Conservation (phyloP, 140 eudicot genomes). For the Flaveria floridana region DNA sequence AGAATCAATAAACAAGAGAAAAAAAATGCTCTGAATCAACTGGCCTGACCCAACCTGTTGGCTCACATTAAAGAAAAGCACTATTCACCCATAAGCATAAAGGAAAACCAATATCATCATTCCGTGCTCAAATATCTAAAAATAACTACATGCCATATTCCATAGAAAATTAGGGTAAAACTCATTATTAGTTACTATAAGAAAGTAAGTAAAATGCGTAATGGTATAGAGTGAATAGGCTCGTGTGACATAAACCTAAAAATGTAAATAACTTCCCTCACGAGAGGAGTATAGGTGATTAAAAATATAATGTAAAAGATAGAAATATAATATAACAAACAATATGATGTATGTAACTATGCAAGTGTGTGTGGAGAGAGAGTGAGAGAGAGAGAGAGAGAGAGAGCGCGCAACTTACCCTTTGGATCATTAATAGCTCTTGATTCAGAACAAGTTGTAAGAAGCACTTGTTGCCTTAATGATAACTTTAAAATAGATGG, state of each 20-base stretch:
- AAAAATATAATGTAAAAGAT: background rate
- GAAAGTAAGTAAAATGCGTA: background rate
- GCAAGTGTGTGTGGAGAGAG: too few species aligned
- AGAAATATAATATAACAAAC: background rate
- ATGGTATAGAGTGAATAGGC: background rate
- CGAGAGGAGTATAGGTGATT: background rate
- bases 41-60: background rate
- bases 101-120: background rate
- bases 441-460: conserved; percentile 81
- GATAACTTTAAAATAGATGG: conserved; percentile 82
- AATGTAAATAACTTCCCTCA: background rate
- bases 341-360: background rate
- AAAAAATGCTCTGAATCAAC: background rate
- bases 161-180: background rate
- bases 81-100: background rate
- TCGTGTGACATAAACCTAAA: background rate
- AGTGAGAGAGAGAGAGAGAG: background rate
- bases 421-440: conserved; percentile 79
- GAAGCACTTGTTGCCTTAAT: conserved; percentile 80
- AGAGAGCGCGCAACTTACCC: conserved; percentile 43
- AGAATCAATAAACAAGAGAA: background rate
- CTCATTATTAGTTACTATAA: background rate
- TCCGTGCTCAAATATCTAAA: background rate
- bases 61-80: background rate
- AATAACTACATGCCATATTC: too few species aligned